Evolutionary conservation across 2,329 filamentous ascomycete species (phyloP).

Genomic region (Allantophomopsis lycopodina): DNA sequence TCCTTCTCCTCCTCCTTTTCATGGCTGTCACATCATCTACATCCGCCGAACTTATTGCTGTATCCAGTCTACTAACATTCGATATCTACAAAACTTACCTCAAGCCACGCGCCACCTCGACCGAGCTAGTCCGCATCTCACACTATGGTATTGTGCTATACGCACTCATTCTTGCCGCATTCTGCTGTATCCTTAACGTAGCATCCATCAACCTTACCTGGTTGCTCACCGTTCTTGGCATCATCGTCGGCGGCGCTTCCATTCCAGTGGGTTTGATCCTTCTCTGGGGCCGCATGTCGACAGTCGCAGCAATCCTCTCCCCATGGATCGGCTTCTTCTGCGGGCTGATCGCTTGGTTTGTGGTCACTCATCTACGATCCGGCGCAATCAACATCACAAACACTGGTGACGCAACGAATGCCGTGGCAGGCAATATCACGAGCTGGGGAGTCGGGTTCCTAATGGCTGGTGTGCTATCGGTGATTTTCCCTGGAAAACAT

Average conservation of each 20-base stretch:
- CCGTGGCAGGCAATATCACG: slow-evolving; percentile 23
- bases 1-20: slow-evolving; percentile 27
- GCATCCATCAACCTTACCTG: slow-evolving; percentile 23
- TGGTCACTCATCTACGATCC: slow-evolving; percentile 19
- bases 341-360: slow-evolving; percentile 23
- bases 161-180: slow-evolving; percentile 17
- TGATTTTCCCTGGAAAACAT: slow-evolving; percentile 18
- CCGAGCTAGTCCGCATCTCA: slow-evolving; percentile 18
- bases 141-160: slow-evolving; percentile 21
- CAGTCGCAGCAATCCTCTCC: slow-evolving; percentile 19
- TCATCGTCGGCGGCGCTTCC: slow-evolving; percentile 24
- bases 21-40: slow-evolving; percentile 31
- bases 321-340: slow-evolving; percentile 20
- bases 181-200: slow-evolving; percentile 22
- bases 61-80: slow-evolving; percentile 23
- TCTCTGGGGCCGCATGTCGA: slow-evolving; percentile 24
- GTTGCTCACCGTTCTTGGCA: slow-evolving; percentile 23
- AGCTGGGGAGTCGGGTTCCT: slow-evolving; percentile 21
- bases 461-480: slow-evolving; percentile 19
- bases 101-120: slow-evolving; percentile 17
- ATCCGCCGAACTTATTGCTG: slow-evolving; percentile 27
- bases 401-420: slow-evolving; percentile 22
- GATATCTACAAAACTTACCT: slow-evolving; percentile 25
- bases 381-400: slow-evolving; percentile 21
- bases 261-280: slow-evolving; percentile 22